Evolutionary conservation across 257 asterid genomes (phyloP), one percentile per base, ranked within the genome.

Genomic region (Rhazya stricta): DNA sequence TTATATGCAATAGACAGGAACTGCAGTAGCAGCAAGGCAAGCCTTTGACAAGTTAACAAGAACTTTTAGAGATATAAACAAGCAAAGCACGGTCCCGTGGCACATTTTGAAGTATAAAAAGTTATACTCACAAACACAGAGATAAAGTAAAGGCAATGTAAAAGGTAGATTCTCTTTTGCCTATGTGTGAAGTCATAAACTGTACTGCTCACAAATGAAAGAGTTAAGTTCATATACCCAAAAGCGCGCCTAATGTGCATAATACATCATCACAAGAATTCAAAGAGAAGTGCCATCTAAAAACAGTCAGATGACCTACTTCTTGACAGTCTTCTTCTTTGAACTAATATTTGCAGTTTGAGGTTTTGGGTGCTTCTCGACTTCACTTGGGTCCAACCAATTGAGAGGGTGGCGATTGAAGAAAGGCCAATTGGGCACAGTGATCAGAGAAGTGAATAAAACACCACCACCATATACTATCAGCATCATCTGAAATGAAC

Each of bases 341-440:
- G 78, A 78, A 50, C 66, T 25, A 39, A 75, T 34, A 69, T 12
- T 54, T 4, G 39, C 23, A 32, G 66, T 27, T 21, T 68, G 76
- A 6, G 82, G 82, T 69, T 74, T 79, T 4, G 82, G 82, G 37
- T 79, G 79, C 56, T 74, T 79, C 50, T 79, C 82, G 30, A 71
- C 79, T 69, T 74, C 76, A 68, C 82, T 79, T 37, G 82, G 79
- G 50, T 79, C 79, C 82, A 79, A 69, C 82, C 82, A 79, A 53
- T 54, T 69, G 29, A 79, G 79, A 69, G 76, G 79, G 67, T 74
- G 72, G 16, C 76, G 72, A 62, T 79, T 79, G 68, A 79, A 74
- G 68, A 79, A 74, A 36, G 82, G 82, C 82, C 82, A 79, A 45
- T 74, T 79, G 51, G 82, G 79, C 42, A 79, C 30, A n/a, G 75